These are phyloP conservation scores for Venturia asperata DNA, from an alignment of 2,329 filamentous ascomycete species.

Conservation along the genomic window DNA sequence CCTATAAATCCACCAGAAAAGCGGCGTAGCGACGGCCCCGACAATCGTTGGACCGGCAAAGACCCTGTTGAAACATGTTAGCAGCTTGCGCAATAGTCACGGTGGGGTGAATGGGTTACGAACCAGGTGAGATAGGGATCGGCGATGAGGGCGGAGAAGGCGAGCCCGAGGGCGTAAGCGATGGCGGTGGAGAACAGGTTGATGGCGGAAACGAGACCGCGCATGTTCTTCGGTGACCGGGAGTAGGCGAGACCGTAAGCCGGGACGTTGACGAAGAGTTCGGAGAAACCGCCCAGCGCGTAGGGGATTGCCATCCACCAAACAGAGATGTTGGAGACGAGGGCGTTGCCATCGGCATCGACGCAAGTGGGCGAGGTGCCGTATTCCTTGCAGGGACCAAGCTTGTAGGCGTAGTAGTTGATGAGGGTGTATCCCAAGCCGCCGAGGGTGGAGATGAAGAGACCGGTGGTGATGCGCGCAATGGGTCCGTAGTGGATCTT, in stretches of 20 bases:
- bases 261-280: constrained; percentile 42
- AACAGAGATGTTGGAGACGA: constrained; percentile 12
- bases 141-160: constrained; percentile 21
- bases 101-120: no score
- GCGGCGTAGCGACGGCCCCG: constrained; percentile 3
- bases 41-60: constrained; percentile 16
- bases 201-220: constrained; percentile 44
- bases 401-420: constrained; percentile 16
- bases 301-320: constrained; percentile 18
- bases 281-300: constrained; percentile 14
- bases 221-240: constrained; percentile 46
- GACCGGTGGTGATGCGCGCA: constrained; percentile 46
- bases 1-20: constrained; percentile 14
- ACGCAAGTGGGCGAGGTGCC: constrained; percentile 9
- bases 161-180: constrained; percentile 42
- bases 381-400: constrained; percentile 8
- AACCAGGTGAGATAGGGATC: constrained; percentile 17
- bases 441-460: constrained; percentile 43
- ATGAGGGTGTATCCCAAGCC: constrained; percentile 9
- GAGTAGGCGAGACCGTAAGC: constrained; percentile 49
- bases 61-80: not conserved
- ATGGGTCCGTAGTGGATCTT: constrained; percentile 44
- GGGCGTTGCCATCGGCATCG: not conserved
- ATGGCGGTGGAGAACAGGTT: constrained; percentile 44
- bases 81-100: not conserved